Percentiles rank a stretch among this genome's conserved stretches.
phyloP scores from a whole-genome alignment of 345 rosid species.

The Tarenaya hassleriana region DNA sequence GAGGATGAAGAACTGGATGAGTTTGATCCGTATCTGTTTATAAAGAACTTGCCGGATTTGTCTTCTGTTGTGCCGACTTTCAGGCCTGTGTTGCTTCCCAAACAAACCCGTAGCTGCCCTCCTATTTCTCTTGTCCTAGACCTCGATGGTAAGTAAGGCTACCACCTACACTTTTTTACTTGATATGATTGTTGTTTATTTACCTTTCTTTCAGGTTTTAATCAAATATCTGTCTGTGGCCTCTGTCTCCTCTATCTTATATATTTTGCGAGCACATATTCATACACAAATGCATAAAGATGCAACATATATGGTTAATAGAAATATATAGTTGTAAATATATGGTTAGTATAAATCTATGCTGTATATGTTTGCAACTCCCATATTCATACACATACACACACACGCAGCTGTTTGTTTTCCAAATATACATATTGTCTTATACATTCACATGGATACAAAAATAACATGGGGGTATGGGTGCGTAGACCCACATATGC shows the following conservation, averaged over 20 bases:
- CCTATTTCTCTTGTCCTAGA: constrained; percentile 88
- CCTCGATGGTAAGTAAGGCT: constrained; percentile 90
- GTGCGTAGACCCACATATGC: too few relatives aligned
- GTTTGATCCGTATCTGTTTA: constrained; percentile 87
- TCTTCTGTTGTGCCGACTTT: constrained; percentile 85
- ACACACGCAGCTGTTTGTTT: too few relatives aligned
- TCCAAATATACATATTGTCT: too few relatives aligned
- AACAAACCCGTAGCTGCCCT: constrained; percentile 96
- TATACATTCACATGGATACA: too few relatives aligned
- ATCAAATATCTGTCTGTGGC: not conserved
- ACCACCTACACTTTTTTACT: not conserved
- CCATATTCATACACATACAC: too few relatives aligned
- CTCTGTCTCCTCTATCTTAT: not conserved
- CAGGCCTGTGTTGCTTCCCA: constrained; percentile 78
- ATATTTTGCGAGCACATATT: too few relatives aligned
- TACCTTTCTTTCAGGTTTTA: not conserved
- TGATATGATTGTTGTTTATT: not conserved
- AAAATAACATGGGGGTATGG: too few relatives aligned
- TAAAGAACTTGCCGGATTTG: constrained; percentile 83
- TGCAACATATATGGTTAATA: too few relatives aligned
- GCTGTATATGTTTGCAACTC: too few relatives aligned
- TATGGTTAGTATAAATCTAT: too few relatives aligned
- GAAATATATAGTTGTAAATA: too few relatives aligned
- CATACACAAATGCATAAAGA: too few relatives aligned
- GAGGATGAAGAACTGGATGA: constrained; percentile 78